Evolutionary conservation across 306 rosid species (phyloP).

Genomic region (Mimosa bimucronata): DNA sequence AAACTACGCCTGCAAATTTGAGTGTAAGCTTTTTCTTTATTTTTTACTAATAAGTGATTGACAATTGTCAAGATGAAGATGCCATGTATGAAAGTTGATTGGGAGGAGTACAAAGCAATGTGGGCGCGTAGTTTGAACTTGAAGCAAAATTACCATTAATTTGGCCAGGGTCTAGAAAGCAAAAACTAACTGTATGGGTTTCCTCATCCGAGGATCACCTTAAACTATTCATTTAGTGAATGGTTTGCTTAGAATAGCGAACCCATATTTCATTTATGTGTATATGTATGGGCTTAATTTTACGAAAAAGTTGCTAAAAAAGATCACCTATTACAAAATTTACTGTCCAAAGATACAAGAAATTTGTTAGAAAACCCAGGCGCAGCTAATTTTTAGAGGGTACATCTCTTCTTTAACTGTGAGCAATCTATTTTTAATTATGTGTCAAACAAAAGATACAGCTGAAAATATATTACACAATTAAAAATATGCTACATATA

Average conservation of each 20-base stretch:
- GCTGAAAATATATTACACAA: too few relatives aligned
- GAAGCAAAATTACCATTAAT: conserved; percentile 44
- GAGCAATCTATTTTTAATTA: too few relatives aligned
- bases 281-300: too few relatives aligned
- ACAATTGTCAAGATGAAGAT: conserved; percentile 45
- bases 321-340: too few relatives aligned
- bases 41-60: not conserved
- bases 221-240: not conserved
- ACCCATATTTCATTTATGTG: not conserved
- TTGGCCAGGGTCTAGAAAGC: conserved; percentile 26
- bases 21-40: conserved; percentile 23
- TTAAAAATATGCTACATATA: too few relatives aligned
- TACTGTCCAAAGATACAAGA: too few relatives aligned
- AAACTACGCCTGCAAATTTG: conserved; percentile 58
- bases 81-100: conserved; percentile 53
- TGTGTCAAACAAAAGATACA: too few relatives aligned
- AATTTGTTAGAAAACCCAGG: too few relatives aligned
- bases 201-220: not conserved
- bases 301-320: too few relatives aligned
- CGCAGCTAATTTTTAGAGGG: too few relatives aligned
- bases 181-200: not conserved
- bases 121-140: conserved; percentile 42
- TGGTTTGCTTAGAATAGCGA: not conserved
- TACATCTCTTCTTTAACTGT: too few relatives aligned
- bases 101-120: conserved; percentile 40